These are phyloP conservation scores for Podila clonocystis DNA, from an alignment of 192 early-diverging fungal genomes.

Conservation along the genomic window DNA sequence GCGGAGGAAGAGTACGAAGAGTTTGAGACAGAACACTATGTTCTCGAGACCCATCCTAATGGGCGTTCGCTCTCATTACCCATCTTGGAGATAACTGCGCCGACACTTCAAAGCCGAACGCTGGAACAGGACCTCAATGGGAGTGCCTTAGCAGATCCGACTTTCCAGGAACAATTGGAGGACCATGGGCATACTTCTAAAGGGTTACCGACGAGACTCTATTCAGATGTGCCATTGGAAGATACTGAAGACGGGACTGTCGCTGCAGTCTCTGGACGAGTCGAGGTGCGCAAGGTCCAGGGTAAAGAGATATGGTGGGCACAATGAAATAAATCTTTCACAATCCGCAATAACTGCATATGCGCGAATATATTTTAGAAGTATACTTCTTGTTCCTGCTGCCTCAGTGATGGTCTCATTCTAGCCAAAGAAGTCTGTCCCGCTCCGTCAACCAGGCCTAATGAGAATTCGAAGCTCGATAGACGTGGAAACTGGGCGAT, in stretches of 20 bases:
- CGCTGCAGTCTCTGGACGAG: slow-evolving; percentile 10
- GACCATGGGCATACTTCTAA: neutral
- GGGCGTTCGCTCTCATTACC: neutral
- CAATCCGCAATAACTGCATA: too few species aligned
- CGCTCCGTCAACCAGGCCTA: too few species aligned
- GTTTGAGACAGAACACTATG: neutral
- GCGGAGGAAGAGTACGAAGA: slow-evolving; percentile 1
- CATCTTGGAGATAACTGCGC: neutral
- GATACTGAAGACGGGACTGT: slow-evolving; percentile 24
- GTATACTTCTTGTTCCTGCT: too few species aligned
- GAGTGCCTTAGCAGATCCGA: too few species aligned
- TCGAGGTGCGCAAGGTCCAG: slow-evolving; percentile 16
- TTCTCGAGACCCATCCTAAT: neutral
- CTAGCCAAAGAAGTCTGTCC: too few species aligned
- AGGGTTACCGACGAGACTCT: neutral
- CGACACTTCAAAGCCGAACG: neutral
- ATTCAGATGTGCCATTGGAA: neutral
- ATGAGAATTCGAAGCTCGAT: too few species aligned
- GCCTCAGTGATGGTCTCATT: too few species aligned
- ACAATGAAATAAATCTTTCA: neutral
- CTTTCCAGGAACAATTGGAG: neutral
- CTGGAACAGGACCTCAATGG: too few species aligned
- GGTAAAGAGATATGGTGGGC: slow-evolving; percentile 33
- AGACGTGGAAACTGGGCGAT: too few species aligned
- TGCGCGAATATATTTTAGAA: too few species aligned